Evolutionary conservation across 305 asterid genomes (phyloP).

Genomic region (Plantago coronopus): DNA sequence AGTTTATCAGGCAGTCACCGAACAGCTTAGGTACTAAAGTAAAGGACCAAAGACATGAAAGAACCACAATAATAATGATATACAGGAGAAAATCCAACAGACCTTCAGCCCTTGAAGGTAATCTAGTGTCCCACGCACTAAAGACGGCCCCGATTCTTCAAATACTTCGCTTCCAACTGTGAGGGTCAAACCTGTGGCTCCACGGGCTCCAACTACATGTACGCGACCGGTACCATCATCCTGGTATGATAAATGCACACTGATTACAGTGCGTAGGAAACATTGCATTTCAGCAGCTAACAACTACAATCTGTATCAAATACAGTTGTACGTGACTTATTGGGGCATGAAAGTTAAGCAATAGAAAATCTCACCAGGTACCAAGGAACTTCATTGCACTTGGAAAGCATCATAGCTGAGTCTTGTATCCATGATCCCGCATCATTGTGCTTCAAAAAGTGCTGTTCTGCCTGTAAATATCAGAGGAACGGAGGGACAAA

Average conservation of each 20-base stretch:
- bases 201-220: conserved; percentile 89
- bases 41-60: neutral
- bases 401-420: conserved; percentile 94
- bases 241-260: conserved; percentile 33
- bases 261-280: too few relatives aligned
- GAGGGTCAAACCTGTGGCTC: conserved; percentile 88
- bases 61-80: neutral
- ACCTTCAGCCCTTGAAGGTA: conserved; percentile 99
- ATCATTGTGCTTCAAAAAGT: conserved; percentile 95
- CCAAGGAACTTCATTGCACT: conserved; percentile 99
- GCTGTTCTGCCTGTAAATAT: conserved; percentile 81
- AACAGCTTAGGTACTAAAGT: conserved; percentile 7
- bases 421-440: conserved; percentile 99
- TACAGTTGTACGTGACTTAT: neutral
- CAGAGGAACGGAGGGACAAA: conserved; percentile 13
- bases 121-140: conserved; percentile 94
- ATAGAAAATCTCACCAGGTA: conserved; percentile 64
- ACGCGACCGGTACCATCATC: conserved; percentile 92
- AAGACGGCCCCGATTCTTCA: conserved; percentile 93
- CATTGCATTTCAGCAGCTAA: too few relatives aligned
- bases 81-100: conserved; percentile 12
- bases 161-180: conserved; percentile 91
- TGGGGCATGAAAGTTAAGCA: neutral
- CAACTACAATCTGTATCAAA: too few relatives aligned
- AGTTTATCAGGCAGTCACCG: conserved; percentile 17